Conservation (phyloP, 345 rosid species). For the Eucalyptus sp. region DNA sequence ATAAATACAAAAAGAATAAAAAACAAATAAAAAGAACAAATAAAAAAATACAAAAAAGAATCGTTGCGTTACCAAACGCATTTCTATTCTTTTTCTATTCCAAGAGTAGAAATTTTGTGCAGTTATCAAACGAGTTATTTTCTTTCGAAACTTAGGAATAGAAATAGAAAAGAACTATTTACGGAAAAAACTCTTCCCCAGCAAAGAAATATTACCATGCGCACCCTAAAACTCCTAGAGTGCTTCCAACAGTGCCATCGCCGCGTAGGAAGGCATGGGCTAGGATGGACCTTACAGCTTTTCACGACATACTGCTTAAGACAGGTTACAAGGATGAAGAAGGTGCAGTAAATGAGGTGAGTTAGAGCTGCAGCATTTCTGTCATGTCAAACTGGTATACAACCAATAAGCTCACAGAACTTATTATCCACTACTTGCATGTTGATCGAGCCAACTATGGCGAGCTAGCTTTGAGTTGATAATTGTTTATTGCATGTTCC, state of each 20-base stretch:
- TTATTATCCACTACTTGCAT: background rate
- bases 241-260: constrained; percentile 39
- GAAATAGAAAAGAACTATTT: no score
- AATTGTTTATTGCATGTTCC: background rate
- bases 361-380: background rate
- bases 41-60: no score
- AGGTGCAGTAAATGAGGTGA: constrained; percentile 71
- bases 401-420: background rate
- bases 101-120: no score
- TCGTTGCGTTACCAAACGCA: no score
- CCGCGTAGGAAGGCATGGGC: constrained; percentile 61
- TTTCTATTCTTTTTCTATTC: no score
- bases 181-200: no score
- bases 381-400: background rate
- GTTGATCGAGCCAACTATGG: background rate
- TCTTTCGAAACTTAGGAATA: no score
- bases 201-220: no score
- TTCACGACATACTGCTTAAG: constrained; percentile 66
- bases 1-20: no score
- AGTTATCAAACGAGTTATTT: no score
- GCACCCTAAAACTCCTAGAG: constrained; percentile 33
- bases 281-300: constrained; percentile 72
- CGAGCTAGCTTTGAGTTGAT: background rate
- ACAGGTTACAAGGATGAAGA: constrained; percentile 82
- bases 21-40: no score